Conservation (phyloP, 2,329 filamentous ascomycete genomes). For the Epichloe gansuensis region DNA sequence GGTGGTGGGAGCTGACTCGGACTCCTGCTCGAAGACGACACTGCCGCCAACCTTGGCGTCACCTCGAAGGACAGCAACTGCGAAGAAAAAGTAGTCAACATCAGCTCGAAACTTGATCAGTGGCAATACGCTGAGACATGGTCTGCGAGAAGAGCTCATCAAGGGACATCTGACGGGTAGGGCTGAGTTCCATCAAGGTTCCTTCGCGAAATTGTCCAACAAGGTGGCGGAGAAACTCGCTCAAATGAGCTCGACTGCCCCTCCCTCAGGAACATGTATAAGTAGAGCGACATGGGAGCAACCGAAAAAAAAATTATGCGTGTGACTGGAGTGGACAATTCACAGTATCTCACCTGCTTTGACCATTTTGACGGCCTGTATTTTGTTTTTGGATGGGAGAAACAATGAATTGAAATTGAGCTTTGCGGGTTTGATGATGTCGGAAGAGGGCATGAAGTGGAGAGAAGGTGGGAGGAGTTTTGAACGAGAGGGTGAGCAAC, state of each 20-base stretch:
- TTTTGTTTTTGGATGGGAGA: constrained; percentile 12
- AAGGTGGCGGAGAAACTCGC: constrained; percentile 34
- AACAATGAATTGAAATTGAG: neutral
- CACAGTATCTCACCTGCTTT: constrained; percentile 67
- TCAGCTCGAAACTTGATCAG: constrained; percentile 3
- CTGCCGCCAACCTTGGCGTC: constrained; percentile 92
- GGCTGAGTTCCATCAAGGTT: constrained; percentile 33
- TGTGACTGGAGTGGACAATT: neutral
- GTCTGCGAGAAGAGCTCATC: constrained; percentile 13
- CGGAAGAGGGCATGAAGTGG: constrained; percentile 5
- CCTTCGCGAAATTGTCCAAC: constrained; percentile 14
- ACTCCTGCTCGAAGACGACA: constrained; percentile 87
- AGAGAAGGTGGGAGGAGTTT: constrained; percentile 9
- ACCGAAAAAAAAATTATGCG: neutral
- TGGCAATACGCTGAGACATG: neutral
- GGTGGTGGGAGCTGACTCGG: constrained; percentile 70
- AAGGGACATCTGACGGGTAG: constrained; percentile 17
- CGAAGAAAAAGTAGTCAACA: constrained; percentile 8
- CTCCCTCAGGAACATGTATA: constrained; percentile 13
- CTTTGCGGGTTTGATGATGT: constrained; percentile 5
- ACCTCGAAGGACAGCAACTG: constrained; percentile 94
- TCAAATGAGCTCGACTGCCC: constrained; percentile 42
- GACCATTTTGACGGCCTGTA: constrained; percentile 74
- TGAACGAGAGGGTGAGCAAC: constrained; percentile 1
- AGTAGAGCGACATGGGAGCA: constrained; percentile 5